phyloP scores from a whole-genome alignment of 2,329 filamentous ascomycete genomes.

The Fusarium zealandicum region DNA sequence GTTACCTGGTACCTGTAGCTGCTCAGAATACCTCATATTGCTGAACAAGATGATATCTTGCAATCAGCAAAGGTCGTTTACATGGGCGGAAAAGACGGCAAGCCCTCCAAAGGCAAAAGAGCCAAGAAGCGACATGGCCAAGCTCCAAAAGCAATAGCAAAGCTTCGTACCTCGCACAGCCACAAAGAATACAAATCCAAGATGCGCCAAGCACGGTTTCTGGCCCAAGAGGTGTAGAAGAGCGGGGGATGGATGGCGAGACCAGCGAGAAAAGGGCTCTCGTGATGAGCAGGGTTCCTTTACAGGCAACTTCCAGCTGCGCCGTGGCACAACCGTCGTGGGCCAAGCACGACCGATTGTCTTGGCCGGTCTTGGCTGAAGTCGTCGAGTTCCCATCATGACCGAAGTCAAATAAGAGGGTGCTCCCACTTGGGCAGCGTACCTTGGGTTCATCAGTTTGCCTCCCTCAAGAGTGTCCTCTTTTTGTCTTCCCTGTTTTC shows the following conservation, averaged over 20 bases:
- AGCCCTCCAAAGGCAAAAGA: too few relatives aligned
- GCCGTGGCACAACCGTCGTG: constrained; percentile 12
- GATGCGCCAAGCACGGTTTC: neutral
- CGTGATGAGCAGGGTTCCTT: constrained; percentile 19
- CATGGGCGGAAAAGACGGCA: neutral
- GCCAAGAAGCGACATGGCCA: neutral
- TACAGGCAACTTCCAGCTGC: constrained; percentile 13
- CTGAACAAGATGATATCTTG: too few relatives aligned
- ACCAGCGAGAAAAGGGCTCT: constrained; percentile 1
- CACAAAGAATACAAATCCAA: neutral
- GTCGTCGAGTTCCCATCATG: neutral
- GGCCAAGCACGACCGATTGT: neutral
- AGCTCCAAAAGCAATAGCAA: too few relatives aligned
- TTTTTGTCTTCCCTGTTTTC: constrained; percentile 11
- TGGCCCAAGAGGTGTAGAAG: neutral
- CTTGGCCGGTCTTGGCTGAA: constrained; percentile 7
- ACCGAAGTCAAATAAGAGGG: neutral
- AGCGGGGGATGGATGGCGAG: neutral
- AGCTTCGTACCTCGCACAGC: neutral
- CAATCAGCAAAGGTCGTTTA: neutral
- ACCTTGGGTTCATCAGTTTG: neutral
- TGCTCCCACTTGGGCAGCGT: neutral
- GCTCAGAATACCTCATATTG: too few relatives aligned
- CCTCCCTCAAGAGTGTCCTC: neutral
- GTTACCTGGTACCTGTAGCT: too few relatives aligned